Percentiles rank a stretch among this genome's conserved stretches.
These are phyloP conservation scores for Fusarium austroafricanum DNA, from an alignment of 2,329 filamentous ascomycete genomes.

Conservation along the genomic window DNA sequence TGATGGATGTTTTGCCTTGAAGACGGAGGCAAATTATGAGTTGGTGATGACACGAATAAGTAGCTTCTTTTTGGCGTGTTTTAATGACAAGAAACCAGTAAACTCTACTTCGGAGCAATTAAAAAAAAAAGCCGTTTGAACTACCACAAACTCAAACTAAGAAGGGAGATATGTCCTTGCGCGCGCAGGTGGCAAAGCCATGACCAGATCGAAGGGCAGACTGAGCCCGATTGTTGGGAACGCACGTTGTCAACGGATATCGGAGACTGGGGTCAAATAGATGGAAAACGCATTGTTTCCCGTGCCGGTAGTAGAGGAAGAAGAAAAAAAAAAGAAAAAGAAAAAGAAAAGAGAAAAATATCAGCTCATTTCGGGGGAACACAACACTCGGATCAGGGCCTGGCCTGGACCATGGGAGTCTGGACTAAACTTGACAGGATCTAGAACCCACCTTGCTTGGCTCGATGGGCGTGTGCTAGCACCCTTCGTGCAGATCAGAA, in stretches of 20 bases:
- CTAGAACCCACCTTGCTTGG: constrained; percentile 12
- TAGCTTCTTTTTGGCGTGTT: too few relatives aligned
- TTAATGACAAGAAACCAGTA: neutral
- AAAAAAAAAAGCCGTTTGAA: neutral
- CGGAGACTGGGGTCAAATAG: constrained; percentile 12
- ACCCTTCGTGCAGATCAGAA: constrained; percentile 39
- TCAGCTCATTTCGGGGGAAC: constrained; percentile 22
- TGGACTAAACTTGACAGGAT: constrained; percentile 21
- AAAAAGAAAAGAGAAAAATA: constrained; percentile 11
- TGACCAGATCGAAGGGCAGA: neutral
- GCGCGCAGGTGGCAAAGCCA: neutral
- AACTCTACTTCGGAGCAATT: neutral
- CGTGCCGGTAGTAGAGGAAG: constrained; percentile 10
- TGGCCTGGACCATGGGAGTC: neutral
- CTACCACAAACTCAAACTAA: neutral
- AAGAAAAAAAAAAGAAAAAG: constrained; percentile 15
- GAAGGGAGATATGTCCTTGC: neutral
- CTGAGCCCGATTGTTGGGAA: constrained; percentile 28
- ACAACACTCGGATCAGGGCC: constrained; percentile 6
- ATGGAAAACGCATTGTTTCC: constrained; percentile 11
- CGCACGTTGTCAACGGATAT: constrained; percentile 31
- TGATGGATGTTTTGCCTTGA: neutral
- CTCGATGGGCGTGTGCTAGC: constrained; percentile 32
- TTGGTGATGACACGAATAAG: too few relatives aligned
- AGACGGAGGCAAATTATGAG: too few relatives aligned